Evolutionary conservation across 768 basidiomycete species (phyloP), one percentile per base, ranked within the genome.

Genomic region (Amanita thiersii): DNA sequence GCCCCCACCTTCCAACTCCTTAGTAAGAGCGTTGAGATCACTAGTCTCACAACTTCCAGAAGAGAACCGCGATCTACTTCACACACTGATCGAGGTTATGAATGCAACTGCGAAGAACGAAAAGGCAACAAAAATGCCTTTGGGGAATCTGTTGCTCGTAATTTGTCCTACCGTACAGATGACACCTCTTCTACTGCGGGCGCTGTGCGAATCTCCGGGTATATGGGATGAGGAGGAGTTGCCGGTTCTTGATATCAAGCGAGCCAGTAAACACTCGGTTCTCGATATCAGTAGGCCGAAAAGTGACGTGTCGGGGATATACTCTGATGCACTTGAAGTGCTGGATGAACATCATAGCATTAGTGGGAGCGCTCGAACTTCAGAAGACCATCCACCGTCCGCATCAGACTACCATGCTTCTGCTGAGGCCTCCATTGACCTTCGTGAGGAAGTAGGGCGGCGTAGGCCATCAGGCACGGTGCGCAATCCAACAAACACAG

Each of bases 161-260:
- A 81, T 97, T 56, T 91, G 86, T 47, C 93, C 92, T 5, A 89
- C 80, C 55, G 59, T 92, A 54, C 79, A 73, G 54, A 82, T 92
- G 77, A 85, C 67, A 44, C 85, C 86, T 11, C 69, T 79, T 1
- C 55, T 90, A 19, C 59, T 91, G 50, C 72, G 81, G 47, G 72
- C 81, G 21, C 58, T 91, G 2, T 86, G 86, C 51, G 86, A 90
- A 56, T 72, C 72, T 6, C 69, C 77, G 42, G 70, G 61, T 15
- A 74, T 88, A 31, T 90, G 87, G 87, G 60, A 65, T 25, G 67
- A 52, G 14, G 50, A 46, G 36, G 54, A 52, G 24, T 37, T 49
- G 26, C 51, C 51, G 2, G 54, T 65, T 7, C 46, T 63, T 43
- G 62, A 63, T 46, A 61, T 65, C 34, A 54, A 50, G 37, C 44